A percentile compares a stretch with the other conserved stretches of the same genome.
phyloP scores from a whole-genome alignment of 148 eudicot species.

The Polygonum maritimum region DNA sequence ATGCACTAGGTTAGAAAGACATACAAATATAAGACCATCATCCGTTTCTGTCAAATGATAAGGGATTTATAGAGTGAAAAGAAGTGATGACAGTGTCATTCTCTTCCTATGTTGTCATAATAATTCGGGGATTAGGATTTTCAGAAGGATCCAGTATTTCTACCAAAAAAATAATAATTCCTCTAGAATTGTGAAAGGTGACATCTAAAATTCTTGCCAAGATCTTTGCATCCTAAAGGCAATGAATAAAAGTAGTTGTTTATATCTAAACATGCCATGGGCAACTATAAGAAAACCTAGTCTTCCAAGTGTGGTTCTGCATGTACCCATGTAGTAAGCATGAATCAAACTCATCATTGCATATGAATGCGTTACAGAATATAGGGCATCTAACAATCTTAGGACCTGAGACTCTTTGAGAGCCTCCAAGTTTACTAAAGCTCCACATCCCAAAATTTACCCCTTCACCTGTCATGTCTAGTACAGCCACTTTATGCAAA shows the following conservation, averaged over 20 bases:
- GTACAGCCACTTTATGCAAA: not conserved
- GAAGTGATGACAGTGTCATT: not conserved
- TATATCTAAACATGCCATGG: not conserved
- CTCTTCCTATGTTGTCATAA: constrained; percentile 4
- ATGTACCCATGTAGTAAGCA: not conserved
- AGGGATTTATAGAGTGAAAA: not conserved
- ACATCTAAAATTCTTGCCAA: not conserved
- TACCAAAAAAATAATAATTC: too few relatives aligned
- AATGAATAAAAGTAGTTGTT: not conserved
- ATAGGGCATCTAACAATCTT: not conserved
- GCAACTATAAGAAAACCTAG: not conserved
- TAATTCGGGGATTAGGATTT: not conserved
- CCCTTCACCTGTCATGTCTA: not conserved
- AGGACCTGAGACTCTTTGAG: not conserved
- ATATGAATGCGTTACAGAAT: not conserved
- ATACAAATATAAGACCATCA: not conserved
- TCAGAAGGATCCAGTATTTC: not conserved
- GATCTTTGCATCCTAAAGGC: not conserved
- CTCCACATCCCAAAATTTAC: not conserved
- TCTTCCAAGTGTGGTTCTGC: not conserved
- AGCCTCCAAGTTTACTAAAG: not conserved
- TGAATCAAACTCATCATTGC: not conserved
- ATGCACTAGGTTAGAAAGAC: not conserved
- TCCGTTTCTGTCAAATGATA: not conserved
- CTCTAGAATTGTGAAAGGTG: not conserved